These are phyloP conservation scores for Hypoxylon sp. DNA, from an alignment of 2,329 filamentous ascomycete species.

Conservation along the genomic window DNA sequence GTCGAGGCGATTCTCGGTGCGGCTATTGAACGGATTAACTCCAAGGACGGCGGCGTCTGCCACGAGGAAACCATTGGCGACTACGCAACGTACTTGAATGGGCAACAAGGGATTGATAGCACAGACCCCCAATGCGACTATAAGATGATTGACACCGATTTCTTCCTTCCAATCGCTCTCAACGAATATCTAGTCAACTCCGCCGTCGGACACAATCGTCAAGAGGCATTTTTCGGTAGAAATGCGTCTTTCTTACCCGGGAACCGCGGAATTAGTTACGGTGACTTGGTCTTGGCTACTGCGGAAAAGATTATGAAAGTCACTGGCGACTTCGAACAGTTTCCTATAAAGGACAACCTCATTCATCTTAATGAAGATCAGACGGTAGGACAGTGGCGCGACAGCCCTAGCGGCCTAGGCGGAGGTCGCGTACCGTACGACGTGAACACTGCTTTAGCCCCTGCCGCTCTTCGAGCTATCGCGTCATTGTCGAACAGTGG, in stretches of 20 bases:
- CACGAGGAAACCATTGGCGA: conserved; percentile 73
- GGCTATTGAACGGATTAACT: conserved; percentile 67
- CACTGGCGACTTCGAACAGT: conserved; percentile 61
- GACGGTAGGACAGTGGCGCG: conserved; percentile 69
- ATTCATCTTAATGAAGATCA: conserved; percentile 64
- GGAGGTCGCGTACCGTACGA: conserved; percentile 70
- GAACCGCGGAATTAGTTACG: conserved; percentile 63
- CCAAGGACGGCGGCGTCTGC: conserved; percentile 65
- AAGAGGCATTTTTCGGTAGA: conserved; percentile 48
- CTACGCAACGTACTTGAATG: conserved; percentile 68
- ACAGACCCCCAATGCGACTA: conserved; percentile 64
- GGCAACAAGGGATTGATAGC: conserved; percentile 59
- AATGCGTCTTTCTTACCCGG: conserved; percentile 57
- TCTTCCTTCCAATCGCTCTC: conserved; percentile 65
- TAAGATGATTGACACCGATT: conserved; percentile 71
- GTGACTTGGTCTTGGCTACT: conserved; percentile 58
- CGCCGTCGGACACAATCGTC: conserved; percentile 49
- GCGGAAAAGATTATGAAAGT: conserved; percentile 66
- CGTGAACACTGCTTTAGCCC: conserved; percentile 69
- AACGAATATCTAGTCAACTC: conserved; percentile 64
- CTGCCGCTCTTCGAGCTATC: conserved; percentile 67
- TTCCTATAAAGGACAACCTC: conserved; percentile 61
- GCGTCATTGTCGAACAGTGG: conserved; percentile 57
- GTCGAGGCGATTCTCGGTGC: conserved; percentile 68
- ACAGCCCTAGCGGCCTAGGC: conserved; percentile 66